Base-by-base conservation (phyloP, 1,284 basidiomycete genomes). In the Ceratorhiza oryzae-sativae region DNA sequence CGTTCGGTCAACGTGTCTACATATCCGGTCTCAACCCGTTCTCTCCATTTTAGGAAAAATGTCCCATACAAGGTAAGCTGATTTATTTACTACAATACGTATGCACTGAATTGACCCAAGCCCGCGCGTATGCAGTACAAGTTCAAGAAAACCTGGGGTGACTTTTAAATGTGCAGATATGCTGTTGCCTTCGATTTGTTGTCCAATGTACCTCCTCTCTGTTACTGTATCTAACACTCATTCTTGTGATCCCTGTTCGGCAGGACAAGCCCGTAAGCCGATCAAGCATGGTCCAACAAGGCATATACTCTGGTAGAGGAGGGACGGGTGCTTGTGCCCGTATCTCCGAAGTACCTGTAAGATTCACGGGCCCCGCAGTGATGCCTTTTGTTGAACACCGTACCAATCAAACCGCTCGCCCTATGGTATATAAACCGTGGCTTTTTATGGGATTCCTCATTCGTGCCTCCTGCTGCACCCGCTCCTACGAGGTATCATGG, bases 111-210 rank as follows among this genome's bases (percentile, higher is more conserved):
- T 48, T 46, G 27, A 45, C 27, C 42, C 12, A 55, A 15, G 56
- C 8, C 60, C 74, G 42, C 61, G 74, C 85, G 84, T 62, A 84
- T 90, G 80, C 87, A 94, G 92, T 94, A 93, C 81, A 94, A 94
- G 81, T 92, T 94, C 87, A 87, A 88, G 65, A 86, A 90, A 65
- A 91, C 83, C 76, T 93, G 91, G 90, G 91, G 91, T 42, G 92
- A 94, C 80, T 94, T 94, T 80, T 94, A 77, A 81, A 71, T 32
- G n/a, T 18, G 36, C n/a, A 25, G 41, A 51, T 20, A 8, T 56
- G 8, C 2, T 10, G 39, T 27, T 20, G 41, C 45, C 55, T 51
- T 56, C 36, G 27, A 65, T 55, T 18, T 10, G 48, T 25, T 25
- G 42, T 34, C 36, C 18, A n/a, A 39, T 45, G 60, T 39, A 30